Percentiles rank a stretch among this genome's conserved stretches.
Evolutionary conservation across 2,329 filamentous ascomycete genomes (phyloP).

Genomic region (Raffaelea deltoideospora): DNA sequence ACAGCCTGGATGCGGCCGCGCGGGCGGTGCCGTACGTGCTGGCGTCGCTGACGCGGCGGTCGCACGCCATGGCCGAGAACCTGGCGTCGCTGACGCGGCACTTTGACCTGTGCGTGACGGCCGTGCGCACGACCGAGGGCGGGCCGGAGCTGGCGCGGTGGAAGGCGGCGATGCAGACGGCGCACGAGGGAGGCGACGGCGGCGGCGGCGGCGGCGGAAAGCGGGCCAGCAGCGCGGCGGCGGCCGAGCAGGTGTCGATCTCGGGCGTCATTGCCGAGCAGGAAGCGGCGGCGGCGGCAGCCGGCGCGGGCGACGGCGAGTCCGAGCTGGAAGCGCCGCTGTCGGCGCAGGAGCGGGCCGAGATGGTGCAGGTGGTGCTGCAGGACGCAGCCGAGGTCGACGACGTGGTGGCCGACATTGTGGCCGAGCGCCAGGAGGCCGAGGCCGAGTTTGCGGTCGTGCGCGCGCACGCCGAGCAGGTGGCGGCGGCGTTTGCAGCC

Average conservation of each 20-base stretch:
- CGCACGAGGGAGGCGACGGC: conserved; percentile 27
- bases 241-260: conserved; percentile 34
- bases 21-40: conserved; percentile 33
- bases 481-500: conserved; percentile 38
- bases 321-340: conserved; percentile 50
- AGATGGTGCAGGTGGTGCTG: conserved; percentile 70
- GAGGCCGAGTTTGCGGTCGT: conserved; percentile 54
- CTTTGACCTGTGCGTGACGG: conserved; percentile 86
- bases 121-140: conserved; percentile 78
- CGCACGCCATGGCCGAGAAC: conserved; percentile 66
- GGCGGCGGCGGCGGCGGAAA: conserved; percentile 28
- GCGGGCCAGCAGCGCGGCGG: conserved; percentile 16
- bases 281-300: conserved; percentile 21
- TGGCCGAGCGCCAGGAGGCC: conserved; percentile 62
- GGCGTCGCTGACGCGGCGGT: conserved; percentile 54
- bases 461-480: conserved; percentile 42
- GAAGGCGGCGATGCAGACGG: conserved; percentile 34
- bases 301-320: conserved; percentile 9
- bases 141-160: conserved; percentile 53
- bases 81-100: conserved; percentile 71
- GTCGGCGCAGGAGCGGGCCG: conserved; percentile 57
- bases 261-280: conserved; percentile 50
- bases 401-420: conserved; percentile 55
- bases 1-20: conserved; percentile 15
- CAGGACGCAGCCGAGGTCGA: conserved; percentile 54